Evolutionary conservation across 768 basidiomycete genomes (phyloP).

Genomic region (Clavulina sp.): DNA sequence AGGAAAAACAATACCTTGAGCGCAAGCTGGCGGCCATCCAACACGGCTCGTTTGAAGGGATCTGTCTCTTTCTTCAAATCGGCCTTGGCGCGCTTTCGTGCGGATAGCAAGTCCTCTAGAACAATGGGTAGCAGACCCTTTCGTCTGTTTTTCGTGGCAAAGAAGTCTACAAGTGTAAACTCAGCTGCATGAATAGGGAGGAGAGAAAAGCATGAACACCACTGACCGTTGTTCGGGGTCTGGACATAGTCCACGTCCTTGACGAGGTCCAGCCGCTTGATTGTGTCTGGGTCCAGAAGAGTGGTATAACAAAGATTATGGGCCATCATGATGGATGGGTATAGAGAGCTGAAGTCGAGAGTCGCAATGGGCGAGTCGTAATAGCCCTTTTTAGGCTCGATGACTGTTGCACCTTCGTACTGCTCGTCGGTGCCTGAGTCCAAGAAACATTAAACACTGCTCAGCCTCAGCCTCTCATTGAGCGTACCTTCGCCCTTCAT

Average conservation of each 20-base stretch:
- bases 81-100: slow-evolving; percentile 86
- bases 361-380: slow-evolving; percentile 96
- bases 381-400: slow-evolving; percentile 90
- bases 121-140: slow-evolving; percentile 87
- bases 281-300: slow-evolving; percentile 60
- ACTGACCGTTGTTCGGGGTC: slow-evolving; percentile 84
- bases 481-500: slow-evolving; percentile 62
- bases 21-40: slow-evolving; percentile 94
- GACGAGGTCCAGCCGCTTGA: slow-evolving; percentile 57
- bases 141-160: slow-evolving; percentile 49
- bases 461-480: neutral
- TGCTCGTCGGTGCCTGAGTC: slow-evolving; percentile 75
- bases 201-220: slow-evolving; percentile 6
- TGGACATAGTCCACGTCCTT: slow-evolving; percentile 84
- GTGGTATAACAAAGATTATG: slow-evolving; percentile 99
- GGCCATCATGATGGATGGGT: slow-evolving; percentile 99
- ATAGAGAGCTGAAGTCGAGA: slow-evolving; percentile 93
- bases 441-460: neutral
- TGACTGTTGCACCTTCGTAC: slow-evolving; percentile 98
- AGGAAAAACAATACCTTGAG: slow-evolving; percentile 44
- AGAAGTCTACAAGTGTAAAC: slow-evolving; percentile 45
- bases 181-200: neutral
- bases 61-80: slow-evolving; percentile 95
- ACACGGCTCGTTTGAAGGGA: slow-evolving; percentile 89
- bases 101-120: slow-evolving; percentile 81